Evolutionary conservation across 306 rosid species (phyloP).

Genomic region (Sechiopsis laciniata): DNA sequence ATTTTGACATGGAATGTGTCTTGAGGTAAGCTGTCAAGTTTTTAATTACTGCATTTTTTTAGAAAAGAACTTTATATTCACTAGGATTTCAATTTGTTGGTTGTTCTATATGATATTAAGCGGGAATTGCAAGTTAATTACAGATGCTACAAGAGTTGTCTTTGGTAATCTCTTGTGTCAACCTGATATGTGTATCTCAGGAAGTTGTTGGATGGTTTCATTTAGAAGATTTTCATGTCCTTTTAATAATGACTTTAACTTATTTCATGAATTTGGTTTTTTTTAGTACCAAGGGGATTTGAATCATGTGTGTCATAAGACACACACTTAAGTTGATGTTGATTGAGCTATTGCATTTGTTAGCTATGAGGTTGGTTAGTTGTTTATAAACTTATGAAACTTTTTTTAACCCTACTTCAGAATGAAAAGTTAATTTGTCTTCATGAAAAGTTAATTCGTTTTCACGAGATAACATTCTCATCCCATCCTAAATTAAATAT

Average conservation of each 20-base stretch:
- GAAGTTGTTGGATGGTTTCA: neutral
- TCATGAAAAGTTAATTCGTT: neutral
- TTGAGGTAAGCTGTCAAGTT: neutral
- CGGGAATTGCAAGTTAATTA: neutral
- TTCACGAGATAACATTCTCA: conserved; percentile 17
- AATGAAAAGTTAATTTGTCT: neutral
- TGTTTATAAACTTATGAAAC: neutral
- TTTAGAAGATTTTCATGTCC: neutral
- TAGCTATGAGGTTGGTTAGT: neutral
- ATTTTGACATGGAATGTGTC: neutral
- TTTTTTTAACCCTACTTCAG: neutral
- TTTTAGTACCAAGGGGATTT: too few relatives aligned
- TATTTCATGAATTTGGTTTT: neutral
- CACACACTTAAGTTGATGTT: too few relatives aligned
- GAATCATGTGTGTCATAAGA: too few relatives aligned
- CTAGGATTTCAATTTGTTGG: neutral
- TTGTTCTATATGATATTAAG: neutral
- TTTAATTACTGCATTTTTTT: neutral
- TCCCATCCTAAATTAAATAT: neutral
- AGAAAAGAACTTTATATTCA: neutral
- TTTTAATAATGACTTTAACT: neutral
- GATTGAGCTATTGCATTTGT: too few relatives aligned
- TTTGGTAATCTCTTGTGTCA: neutral
- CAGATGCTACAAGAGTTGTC: neutral
- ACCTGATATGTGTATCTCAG: neutral